phyloP scores from a whole-genome alignment of 202 grass and related monocot species.

The Zoysia matrella region DNA sequence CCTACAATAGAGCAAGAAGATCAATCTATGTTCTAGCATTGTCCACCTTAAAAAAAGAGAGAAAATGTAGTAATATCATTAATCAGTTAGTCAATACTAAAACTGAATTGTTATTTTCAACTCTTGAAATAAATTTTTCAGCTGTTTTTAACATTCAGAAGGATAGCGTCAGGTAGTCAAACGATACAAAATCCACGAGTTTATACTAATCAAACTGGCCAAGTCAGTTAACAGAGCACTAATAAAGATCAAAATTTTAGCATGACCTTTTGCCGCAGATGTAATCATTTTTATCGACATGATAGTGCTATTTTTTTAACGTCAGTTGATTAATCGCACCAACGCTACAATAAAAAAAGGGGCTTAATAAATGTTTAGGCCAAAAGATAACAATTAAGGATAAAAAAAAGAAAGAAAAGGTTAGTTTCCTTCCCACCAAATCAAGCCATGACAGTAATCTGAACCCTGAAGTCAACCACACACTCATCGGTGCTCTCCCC shows the following conservation, averaged over 20 bases:
- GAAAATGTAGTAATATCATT: neutral
- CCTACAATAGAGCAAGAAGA: constrained; percentile 45
- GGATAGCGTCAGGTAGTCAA: neutral
- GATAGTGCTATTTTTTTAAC: neutral
- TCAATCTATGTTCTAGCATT: neutral
- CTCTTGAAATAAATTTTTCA: neutral
- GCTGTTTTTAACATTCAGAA: constrained; percentile 1
- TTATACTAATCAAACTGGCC: neutral
- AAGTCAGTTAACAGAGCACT: neutral
- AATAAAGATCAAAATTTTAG: neutral
- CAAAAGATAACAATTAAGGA: neutral
- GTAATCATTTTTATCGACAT: neutral
- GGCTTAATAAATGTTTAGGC: neutral
- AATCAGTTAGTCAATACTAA: neutral
- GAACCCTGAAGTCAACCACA: constrained; percentile 28
- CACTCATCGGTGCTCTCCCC: neutral
- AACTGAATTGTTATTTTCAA: neutral
- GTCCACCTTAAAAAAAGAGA: neutral
- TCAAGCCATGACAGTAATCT: constrained; percentile 6
- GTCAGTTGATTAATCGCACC: constrained; percentile 6
- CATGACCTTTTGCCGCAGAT: neutral
- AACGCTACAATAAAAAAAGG: neutral
- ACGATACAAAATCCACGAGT: neutral
- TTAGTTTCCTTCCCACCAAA: constrained; percentile 4
- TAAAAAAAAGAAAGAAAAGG: neutral